phyloP scores from a whole-genome alignment of 441 rosid genomes.

The Hura crepitans region DNA sequence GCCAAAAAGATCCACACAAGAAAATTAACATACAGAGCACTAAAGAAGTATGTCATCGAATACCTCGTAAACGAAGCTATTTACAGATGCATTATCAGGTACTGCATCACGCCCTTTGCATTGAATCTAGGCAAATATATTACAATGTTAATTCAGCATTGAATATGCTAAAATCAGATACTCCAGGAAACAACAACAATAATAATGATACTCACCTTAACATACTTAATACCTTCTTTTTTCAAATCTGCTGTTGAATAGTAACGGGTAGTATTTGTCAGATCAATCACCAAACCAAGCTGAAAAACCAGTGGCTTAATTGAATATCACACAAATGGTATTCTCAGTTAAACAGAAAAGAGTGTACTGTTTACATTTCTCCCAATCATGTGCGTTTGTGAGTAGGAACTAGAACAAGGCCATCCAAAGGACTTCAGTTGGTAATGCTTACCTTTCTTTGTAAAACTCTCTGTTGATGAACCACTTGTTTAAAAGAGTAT shows the following conservation, averaged over 20 bases:
- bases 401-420: not conserved
- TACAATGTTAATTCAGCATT: not conserved
- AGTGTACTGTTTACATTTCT: not conserved
- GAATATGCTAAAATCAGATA: not conserved
- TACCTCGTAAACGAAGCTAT: slow-evolving; percentile 88
- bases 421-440: not conserved
- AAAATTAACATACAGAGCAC: not conserved
- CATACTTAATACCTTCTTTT: slow-evolving; percentile 88
- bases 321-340: slow-evolving; percentile 1
- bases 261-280: slow-evolving; percentile 93
- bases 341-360: not conserved
- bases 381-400: not conserved
- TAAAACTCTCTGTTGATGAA: slow-evolving; percentile 64
- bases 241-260: slow-evolving; percentile 70
- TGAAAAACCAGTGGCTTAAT: slow-evolving; percentile 33
- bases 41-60: not conserved
- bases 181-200: not conserved
- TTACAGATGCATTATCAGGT: slow-evolving; percentile 84
- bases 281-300: slow-evolving; percentile 98
- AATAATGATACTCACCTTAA: slow-evolving; percentile 52
- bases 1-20: not conserved
- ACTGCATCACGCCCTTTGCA: slow-evolving; percentile 93
- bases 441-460: slow-evolving; percentile 64
- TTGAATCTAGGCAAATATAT: slow-evolving; percentile 55
- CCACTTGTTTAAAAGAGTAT: slow-evolving; percentile 92